Evolutionary conservation across 805 yeast genomes (phyloP).

Genomic region (Priceomyces castillae): DNA sequence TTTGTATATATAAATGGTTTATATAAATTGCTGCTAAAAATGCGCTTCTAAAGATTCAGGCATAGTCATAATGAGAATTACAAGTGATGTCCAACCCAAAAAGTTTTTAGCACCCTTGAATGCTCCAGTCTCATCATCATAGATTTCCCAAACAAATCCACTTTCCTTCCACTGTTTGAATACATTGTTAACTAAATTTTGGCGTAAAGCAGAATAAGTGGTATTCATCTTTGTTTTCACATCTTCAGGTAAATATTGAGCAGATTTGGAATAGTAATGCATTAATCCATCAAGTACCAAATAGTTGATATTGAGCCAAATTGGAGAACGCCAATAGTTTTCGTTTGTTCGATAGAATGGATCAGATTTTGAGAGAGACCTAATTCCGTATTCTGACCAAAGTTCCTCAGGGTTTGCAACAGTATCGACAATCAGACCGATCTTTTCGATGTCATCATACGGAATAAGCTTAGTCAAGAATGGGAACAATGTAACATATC

Average conservation of each 20-base stretch:
- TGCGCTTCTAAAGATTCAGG: conserved; percentile 44
- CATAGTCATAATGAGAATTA: conserved; percentile 79
- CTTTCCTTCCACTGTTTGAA: conserved; percentile 66
- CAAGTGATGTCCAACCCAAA: conserved; percentile 90
- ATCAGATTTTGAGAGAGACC: conserved; percentile 74
- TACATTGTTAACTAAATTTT: conserved; percentile 66
- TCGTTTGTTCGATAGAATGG: conserved; percentile 71
- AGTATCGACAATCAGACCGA: conserved; percentile 52
- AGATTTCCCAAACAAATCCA: conserved; percentile 90
- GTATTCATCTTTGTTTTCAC: conserved; percentile 35
- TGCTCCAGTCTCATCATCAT: conserved; percentile 70
- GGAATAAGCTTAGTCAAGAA: conserved; percentile 66
- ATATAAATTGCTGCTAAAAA: background rate
- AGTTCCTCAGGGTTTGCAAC: conserved; percentile 69
- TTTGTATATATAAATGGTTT: background rate
- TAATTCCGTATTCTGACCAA: conserved; percentile 76
- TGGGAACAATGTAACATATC: conserved; percentile 85
- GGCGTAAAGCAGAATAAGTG: conserved; percentile 58
- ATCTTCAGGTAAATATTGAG: conserved; percentile 24
- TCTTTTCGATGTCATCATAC: conserved; percentile 41
- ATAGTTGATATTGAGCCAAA: conserved; percentile 92
- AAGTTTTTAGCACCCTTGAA: conserved; percentile 86
- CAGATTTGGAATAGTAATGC: conserved; percentile 45
- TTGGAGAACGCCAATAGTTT: conserved; percentile 93
- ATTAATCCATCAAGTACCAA: conserved; percentile 67